These are phyloP conservation scores for Starmera pachycereana DNA, from an alignment of 805 yeast genomes.

Conservation along the genomic window DNA sequence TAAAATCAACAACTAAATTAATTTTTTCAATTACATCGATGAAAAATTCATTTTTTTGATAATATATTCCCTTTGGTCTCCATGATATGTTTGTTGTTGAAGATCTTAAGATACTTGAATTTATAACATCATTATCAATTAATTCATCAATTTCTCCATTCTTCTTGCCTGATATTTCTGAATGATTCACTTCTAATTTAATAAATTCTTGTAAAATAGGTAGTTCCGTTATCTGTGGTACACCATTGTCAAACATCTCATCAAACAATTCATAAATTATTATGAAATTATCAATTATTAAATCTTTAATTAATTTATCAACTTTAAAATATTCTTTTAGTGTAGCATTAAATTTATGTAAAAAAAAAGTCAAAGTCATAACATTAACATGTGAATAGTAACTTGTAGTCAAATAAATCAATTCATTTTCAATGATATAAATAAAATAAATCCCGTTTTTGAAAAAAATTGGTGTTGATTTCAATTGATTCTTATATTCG, in stretches of 20 bases:
- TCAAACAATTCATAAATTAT: constrained; percentile 76
- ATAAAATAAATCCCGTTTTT: constrained; percentile 43
- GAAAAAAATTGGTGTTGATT: constrained; percentile 33
- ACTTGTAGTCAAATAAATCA: constrained; percentile 15
- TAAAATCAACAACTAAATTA: constrained; percentile 52
- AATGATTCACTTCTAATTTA: constrained; percentile 40
- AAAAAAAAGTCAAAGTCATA: constrained; percentile 47
- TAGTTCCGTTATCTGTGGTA: constrained; percentile 77
- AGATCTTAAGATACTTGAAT: constrained; percentile 66
- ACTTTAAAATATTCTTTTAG: constrained; percentile 35
- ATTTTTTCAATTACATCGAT: constrained; percentile 74
- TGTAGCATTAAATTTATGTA: constrained; percentile 35
- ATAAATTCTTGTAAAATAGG: constrained; percentile 72
- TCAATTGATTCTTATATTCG: constrained; percentile 18
- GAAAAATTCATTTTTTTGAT: constrained; percentile 83
- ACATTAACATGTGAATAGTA: constrained; percentile 31
- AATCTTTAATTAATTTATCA: constrained; percentile 37
- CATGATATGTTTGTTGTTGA: constrained; percentile 75
- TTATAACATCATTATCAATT: constrained; percentile 31
- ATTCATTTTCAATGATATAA: constrained; percentile 42
- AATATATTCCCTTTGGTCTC: constrained; percentile 86
- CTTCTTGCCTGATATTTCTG: constrained; percentile 6
- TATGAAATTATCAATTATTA: constrained; percentile 61
- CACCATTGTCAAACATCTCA: constrained; percentile 83
- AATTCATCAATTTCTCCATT: constrained; percentile 5